Evolutionary conservation across 768 basidiomycete genomes (phyloP), one percentile per base, ranked within the genome.

Genomic region (Mycena venus): DNA sequence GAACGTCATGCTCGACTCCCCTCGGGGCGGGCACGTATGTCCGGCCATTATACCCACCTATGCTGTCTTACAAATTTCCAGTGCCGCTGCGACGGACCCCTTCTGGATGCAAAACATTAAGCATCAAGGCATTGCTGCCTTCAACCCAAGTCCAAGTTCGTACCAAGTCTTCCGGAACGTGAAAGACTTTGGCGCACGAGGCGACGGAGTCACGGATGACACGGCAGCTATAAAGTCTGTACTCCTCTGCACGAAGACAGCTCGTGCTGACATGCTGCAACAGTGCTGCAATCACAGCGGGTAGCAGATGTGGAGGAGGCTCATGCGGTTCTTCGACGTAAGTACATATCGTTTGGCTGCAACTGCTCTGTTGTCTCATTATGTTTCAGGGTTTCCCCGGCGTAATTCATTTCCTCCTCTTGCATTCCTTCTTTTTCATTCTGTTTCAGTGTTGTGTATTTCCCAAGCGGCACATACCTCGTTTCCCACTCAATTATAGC

Each of bases 101-200:
- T 95, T 89, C 79, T 95, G 94, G 94, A 79, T 94, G 80, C 83
- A 95, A 80, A 89, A 73, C 64, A 94, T 95, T 77, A 90, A 87
- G 59, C 94, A 94, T 75, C 94, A 92, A 80, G 94, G 93, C 32
- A 90, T 85, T 25, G 85, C 94, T 3, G 88, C 94, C 2, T 93
- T 90, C 83, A 93, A 94, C 78, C 77, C 91, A 9, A 84, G 89
- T 79, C 87, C 90, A 14, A 79, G 80, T 32, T 4, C 65, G 14
- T 95, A 95, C 80, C 83, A 91, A 58, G 93, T 95, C 21, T 95
- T 93, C 83, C 89, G 94, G 51, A 95, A 95, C 79, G 94, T 95
- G 58, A 93, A 92, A 84, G 84, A 87, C 59, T 89, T 86, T 71
- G 86, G 86, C 4, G 87, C n/a, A n/a, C n/a, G n/a, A n/a, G 72